Evolutionary conservation across 306 rosid genomes (phyloP), one percentile per base, ranked within the genome.

Genomic region (Lathyrus tuberosus): DNA sequence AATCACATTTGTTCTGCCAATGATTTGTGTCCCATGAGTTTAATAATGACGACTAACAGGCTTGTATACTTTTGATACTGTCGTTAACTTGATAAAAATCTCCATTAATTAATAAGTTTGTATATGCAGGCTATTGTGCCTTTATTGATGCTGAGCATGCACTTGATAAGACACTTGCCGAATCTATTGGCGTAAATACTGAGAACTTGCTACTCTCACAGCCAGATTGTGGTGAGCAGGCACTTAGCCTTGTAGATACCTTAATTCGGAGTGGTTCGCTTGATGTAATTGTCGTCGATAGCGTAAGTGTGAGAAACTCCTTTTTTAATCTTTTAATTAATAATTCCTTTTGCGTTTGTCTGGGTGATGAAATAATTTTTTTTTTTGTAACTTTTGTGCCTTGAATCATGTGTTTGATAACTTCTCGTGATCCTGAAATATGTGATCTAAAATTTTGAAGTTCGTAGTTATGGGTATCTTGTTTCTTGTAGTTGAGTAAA

Each of bases 71-170:
- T 54, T 62, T 61, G 37, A 8, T 70, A 3, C 53, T 16, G 20
- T 42, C 54, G 11, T 67, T 49, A 70, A 66, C 69, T 67, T 71
- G 17, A 62, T 62, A 10, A 63, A 13, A 16, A 15, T 74, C 28
- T 73, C 60, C 48, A 31, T 64, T 67, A 49, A 53, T 54, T 51
- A 33, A 40, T 56, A 60, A 26, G 61, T 62, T 72, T 71, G 35
- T 72, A 42, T 48, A 24, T 80, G 74, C 77, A 90, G 97, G 97
- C 49, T 88, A 82, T 62, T 94, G 98, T 75, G 95, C 84, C 53
- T 94, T 94, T 66, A 81, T 94, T 70, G 98, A 90, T 78, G 98
- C 98, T 54, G 98, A 90, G 77, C 98, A 90, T 82, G 97, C 98
- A 73, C 94, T 94, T 66, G 95, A 94, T 78, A 96, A 89, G 80